Base-by-base conservation (phyloP, 208 protist genomes). In the Trichomonas tenax region DNA sequence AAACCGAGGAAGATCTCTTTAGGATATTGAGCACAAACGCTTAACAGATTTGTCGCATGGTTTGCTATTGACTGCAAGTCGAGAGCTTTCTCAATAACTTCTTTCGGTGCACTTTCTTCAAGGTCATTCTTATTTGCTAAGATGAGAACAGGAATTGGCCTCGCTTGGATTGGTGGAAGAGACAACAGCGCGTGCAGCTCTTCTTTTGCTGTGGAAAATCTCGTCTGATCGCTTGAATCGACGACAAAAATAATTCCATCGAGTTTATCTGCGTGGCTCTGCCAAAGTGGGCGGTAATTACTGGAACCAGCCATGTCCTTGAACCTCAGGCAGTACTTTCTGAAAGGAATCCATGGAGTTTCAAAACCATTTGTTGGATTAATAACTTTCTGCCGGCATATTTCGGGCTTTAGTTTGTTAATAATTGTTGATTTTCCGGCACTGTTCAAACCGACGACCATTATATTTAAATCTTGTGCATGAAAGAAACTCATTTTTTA, bases 191-290 rank as follows among this genome's bases (percentile, higher is more conserved):
- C 82, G 48, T 90, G 82, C 45, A 90, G 82, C 21, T 90, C 82
- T 44, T 90, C 82, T 48, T 26, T 36, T 48, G 82, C 82, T n/a
- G 82, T 90, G 1, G 82, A 90, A 48, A 90, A 90, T 90, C 82
- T 45, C 15, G 41, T 38, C 1, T 45, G 34, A 90, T 90, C 82
- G 31, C 82, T 90, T 34, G 82, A 90, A 48, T 90, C 82, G n/a
- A 90, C 41, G 48, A 90, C 82, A 48, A 90, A 90, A n/a, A 90
- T 90, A n/a, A 90, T 90, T 48, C 82, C 82, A 48, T 90, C 41
- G 40, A 90, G 41, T 34, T 90, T 36, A 23, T 90, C 41, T 23
- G 82, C 82, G 41, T 90, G 41, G 31, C 48, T 26, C n/a, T 90
- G 82, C 82, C 82, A 90, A n/a, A 90, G 8, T 48, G 82, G 82